Evolutionary conservation across 1,139 yeast species (phyloP).

Genomic region (Lipomyces yarrowii): DNA sequence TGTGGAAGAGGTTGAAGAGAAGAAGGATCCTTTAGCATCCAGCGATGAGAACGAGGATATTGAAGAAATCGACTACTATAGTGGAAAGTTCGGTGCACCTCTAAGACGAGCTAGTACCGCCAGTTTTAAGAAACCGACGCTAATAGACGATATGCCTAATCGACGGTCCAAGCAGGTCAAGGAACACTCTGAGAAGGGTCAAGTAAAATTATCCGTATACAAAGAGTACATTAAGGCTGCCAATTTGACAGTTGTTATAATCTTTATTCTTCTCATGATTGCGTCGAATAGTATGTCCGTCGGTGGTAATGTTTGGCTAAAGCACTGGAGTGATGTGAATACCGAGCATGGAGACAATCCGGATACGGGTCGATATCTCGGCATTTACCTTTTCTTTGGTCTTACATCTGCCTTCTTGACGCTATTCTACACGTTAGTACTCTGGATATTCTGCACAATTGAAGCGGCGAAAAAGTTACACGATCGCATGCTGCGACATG

Average conservation of each 20-base stretch:
- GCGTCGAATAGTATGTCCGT: conserved; percentile 63
- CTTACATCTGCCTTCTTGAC: conserved; percentile 61
- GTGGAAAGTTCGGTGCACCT: conserved; percentile 42
- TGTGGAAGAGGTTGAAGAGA: conserved; percentile 16
- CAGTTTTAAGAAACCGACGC: conserved; percentile 48
- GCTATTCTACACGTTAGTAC: conserved; percentile 67
- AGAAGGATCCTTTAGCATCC: conserved; percentile 22
- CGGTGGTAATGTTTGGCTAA: conserved; percentile 82
- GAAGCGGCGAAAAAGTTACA: conserved; percentile 80
- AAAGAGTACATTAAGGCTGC: conserved; percentile 84
- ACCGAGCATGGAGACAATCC: conserved; percentile 71
- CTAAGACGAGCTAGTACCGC: conserved; percentile 74
- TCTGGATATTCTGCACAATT: conserved; percentile 85
- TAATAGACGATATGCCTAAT: conserved; percentile 34
- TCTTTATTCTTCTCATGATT: conserved; percentile 53
- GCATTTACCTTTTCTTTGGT: conserved; percentile 76
- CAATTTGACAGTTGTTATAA: conserved; percentile 64
- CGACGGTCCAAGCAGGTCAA: conserved; percentile 18
- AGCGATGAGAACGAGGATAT: conserved; percentile 21
- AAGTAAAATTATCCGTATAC: conserved; percentile 89
- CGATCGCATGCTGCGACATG: conserved; percentile 74
- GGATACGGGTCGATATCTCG: conserved; percentile 64
- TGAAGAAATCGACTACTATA: conserved; percentile 12
- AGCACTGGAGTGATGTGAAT: conserved; percentile 95
- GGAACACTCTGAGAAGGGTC: conserved; percentile 90